phyloP scores from a whole-genome alignment of 2,329 filamentous ascomycete species.

The Diplodia sapinea region DNA sequence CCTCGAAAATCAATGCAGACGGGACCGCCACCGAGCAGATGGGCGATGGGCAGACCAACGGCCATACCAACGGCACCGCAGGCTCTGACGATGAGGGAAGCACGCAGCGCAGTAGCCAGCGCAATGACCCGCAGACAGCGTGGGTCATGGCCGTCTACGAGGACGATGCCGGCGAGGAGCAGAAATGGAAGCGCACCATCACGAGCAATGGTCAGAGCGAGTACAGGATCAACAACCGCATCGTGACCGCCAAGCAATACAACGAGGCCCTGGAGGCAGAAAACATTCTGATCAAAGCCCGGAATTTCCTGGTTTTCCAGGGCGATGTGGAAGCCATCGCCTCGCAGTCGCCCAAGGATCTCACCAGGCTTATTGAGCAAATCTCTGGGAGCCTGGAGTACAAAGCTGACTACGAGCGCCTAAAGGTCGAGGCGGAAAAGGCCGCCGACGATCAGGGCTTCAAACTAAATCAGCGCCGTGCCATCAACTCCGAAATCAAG shows the following conservation, averaged over 20 bases:
- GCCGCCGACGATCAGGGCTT: constrained; percentile 87
- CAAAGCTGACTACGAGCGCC: constrained; percentile 88
- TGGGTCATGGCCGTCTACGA: constrained; percentile 99
- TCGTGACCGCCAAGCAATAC: constrained; percentile 88
- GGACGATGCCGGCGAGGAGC: constrained; percentile 93
- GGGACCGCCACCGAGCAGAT: constrained; percentile 68
- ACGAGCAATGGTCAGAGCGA: constrained; percentile 88
- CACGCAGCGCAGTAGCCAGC: constrained; percentile 68
- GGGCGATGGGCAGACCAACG: constrained; percentile 57
- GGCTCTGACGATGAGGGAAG: constrained; percentile 43
- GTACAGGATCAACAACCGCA: constrained; percentile 93
- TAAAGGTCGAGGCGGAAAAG: constrained; percentile 86
- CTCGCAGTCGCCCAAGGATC: constrained; percentile 89
- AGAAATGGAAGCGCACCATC: constrained; percentile 94
- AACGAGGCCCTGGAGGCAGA: constrained; percentile 90
- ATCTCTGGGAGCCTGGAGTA: constrained; percentile 96
- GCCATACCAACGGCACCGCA: constrained; percentile 51
- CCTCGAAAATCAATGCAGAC: constrained; percentile 90
- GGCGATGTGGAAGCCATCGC: constrained; percentile 98
- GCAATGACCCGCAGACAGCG: constrained; percentile 84
- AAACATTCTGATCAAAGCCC: constrained; percentile 96
- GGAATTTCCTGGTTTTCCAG: constrained; percentile 98
- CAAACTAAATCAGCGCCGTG: constrained; percentile 85
- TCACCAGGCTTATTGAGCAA: constrained; percentile 93
- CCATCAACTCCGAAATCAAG: constrained; percentile 97